Percentiles rank a stretch among this genome's conserved stretches.
These are phyloP conservation scores for Galerina marginata DNA, from an alignment of 768 basidiomycete genomes.

Conservation along the genomic window DNA sequence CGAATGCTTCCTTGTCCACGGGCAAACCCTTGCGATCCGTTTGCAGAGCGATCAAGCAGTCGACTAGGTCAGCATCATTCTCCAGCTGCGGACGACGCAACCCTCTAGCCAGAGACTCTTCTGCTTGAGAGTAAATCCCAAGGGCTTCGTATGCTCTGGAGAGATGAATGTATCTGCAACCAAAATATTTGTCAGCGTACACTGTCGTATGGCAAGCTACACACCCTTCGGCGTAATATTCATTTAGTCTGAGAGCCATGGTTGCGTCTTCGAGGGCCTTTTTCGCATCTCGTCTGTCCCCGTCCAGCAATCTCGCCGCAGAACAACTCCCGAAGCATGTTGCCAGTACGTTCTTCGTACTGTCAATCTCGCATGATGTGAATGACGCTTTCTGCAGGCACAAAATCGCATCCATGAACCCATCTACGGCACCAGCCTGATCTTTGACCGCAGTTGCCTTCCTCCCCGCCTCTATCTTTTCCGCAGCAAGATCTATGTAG, in stretches of 20 bases:
- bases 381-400: neutral
- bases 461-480: slow-evolving; percentile 10
- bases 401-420: neutral
- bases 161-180: slow-evolving; percentile 20
- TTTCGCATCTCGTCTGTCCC: neutral
- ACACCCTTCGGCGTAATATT: slow-evolving; percentile 7
- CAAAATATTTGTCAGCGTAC: neutral
- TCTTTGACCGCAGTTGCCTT: neutral
- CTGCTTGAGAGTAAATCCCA: slow-evolving; percentile 13
- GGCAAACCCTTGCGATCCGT: slow-evolving; percentile 21
- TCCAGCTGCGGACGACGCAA: slow-evolving; percentile 14
- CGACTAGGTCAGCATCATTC: slow-evolving; percentile 17
- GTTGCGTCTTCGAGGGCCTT: neutral
- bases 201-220: slow-evolving; percentile 2
- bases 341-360: neutral
- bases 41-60: slow-evolving; percentile 20
- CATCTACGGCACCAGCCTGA: neutral
- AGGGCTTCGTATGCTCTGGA: slow-evolving; percentile 17
- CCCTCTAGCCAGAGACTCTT: slow-evolving; percentile 16
- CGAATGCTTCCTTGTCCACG: neutral
- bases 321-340: slow-evolving; percentile 5
- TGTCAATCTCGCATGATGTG: neutral
- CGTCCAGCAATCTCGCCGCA: neutral
- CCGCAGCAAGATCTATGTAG: neutral
- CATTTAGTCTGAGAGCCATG: neutral